phyloP scores from a whole-genome alignment of 768 basidiomycete genomes.

The Suillus sp. region DNA sequence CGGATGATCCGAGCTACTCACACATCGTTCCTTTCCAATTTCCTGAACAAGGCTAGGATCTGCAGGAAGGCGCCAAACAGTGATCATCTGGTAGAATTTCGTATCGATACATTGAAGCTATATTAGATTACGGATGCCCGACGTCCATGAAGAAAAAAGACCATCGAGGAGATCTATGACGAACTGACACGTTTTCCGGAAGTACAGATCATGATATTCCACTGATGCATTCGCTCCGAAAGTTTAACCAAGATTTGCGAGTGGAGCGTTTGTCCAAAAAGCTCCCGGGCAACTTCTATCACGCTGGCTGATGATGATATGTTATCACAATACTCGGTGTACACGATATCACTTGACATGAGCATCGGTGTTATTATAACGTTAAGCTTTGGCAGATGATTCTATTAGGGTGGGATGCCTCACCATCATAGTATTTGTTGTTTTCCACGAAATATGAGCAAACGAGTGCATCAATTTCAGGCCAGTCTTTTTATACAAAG shows the following conservation, averaged over 20 bases:
- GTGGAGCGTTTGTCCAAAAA: neutral
- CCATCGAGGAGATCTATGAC: neutral
- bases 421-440: slow-evolving; percentile 13
- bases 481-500: too few relatives aligned
- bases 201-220: neutral
- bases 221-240: neutral
- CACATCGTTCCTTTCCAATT: slow-evolving; percentile 20
- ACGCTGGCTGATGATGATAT: slow-evolving; percentile 18
- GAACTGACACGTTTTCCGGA: neutral
- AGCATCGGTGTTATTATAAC: neutral
- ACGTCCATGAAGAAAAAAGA: neutral
- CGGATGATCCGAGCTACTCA: neutral
- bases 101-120: neutral
- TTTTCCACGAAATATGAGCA: neutral
- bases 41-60: slow-evolving; percentile 4
- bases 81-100: neutral
- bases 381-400: too few relatives aligned
- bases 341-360: slow-evolving; percentile 14
- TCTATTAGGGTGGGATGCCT: neutral
- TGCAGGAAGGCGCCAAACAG: neutral
- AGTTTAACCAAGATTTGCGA: neutral
- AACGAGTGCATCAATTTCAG: too few relatives aligned
- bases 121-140: neutral
- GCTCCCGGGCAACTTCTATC: neutral
- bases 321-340: too few relatives aligned